These are phyloP conservation scores for Bothriochloa decipiens DNA, from an alignment of 176 grass and related monocot species.

Conservation along the genomic window DNA sequence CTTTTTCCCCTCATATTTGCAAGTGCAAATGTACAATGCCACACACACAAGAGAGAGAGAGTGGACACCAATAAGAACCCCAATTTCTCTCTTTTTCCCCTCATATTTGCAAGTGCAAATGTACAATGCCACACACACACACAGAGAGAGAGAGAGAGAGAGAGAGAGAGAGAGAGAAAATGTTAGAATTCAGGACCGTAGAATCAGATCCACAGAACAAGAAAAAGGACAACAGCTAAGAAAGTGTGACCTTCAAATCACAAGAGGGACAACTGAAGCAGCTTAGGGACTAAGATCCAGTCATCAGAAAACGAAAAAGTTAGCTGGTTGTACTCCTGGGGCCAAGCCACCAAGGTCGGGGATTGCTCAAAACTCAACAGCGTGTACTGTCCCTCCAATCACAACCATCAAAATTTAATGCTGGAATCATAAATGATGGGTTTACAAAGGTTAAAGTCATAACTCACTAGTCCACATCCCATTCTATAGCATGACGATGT, in stretches of 20 bases:
- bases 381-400: constrained; percentile 2
- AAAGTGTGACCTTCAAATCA: constrained; percentile 39
- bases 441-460: neutral
- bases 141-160: no score
- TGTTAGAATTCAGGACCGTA: constrained; percentile 16
- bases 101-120: neutral
- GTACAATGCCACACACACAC: neutral
- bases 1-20: neutral
- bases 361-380: constrained; percentile 20
- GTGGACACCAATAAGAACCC: neutral
- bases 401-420: constrained; percentile 16
- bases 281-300: constrained; percentile 21
- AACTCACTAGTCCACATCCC: neutral
- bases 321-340: constrained; percentile 20
- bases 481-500: neutral
- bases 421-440: constrained; percentile 36
- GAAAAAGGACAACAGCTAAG: constrained; percentile 37
- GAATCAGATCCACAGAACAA: constrained; percentile 48
- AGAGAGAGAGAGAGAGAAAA: no score
- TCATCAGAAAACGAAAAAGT: constrained; percentile 28
- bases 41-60: no score
- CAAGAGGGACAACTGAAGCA: constrained; percentile 25
- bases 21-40: neutral
- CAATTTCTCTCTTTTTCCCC: neutral
- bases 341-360: constrained; percentile 1